These are phyloP conservation scores for Echeveria elegans DNA, from an alignment of 164 flowering plant species.

Conservation along the genomic window DNA sequence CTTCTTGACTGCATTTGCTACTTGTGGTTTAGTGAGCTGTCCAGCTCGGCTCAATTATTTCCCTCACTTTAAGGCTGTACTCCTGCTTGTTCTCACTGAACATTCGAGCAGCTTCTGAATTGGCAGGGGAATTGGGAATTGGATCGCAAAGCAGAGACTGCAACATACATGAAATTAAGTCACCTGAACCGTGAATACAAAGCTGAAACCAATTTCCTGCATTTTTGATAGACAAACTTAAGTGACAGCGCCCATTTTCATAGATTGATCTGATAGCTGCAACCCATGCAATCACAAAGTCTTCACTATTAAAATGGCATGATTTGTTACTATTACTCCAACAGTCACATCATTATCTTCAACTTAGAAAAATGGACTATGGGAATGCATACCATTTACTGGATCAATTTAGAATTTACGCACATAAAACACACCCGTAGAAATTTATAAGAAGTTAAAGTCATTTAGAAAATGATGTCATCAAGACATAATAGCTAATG, in stretches of 20 bases:
- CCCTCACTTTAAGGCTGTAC: background rate
- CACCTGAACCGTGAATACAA: too few relatives aligned
- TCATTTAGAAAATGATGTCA: background rate
- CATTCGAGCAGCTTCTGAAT: background rate
- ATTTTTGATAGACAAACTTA: too few relatives aligned
- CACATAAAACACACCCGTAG: background rate
- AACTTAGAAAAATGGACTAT: background rate
- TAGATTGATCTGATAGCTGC: too few relatives aligned
- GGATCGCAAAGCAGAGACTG: background rate
- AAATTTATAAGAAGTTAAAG: background rate
- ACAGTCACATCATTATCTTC: background rate
- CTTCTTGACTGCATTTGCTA: background rate
- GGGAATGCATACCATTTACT: background rate
- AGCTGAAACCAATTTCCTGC: background rate
- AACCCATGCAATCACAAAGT: too few relatives aligned
- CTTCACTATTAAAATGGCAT: background rate
- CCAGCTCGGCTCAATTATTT: background rate
- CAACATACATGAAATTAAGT: background rate
- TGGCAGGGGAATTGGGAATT: background rate
- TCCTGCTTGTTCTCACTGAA: background rate
- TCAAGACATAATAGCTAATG: background rate
- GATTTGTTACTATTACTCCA: background rate
- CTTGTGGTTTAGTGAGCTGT: background rate
- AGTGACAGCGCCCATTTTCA: too few relatives aligned
- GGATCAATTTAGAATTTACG: too few relatives aligned